These are phyloP conservation scores for Suhomyces bribrorum DNA, from an alignment of 1,139 yeast genomes.

Conservation along the genomic window DNA sequence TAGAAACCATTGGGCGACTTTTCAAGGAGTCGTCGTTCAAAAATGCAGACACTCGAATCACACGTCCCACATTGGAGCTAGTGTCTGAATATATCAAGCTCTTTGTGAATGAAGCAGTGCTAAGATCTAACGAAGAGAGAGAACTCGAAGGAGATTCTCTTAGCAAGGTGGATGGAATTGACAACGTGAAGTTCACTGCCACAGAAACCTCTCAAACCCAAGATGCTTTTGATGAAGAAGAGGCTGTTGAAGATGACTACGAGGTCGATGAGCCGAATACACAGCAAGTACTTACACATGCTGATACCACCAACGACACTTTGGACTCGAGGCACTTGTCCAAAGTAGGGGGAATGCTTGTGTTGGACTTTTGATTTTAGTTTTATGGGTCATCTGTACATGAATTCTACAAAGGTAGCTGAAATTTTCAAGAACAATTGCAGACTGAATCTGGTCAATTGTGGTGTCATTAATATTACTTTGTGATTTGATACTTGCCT, in stretches of 20 bases:
- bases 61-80: slow-evolving; percentile 49
- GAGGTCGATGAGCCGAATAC: slow-evolving; percentile 21
- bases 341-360: slow-evolving; percentile 54
- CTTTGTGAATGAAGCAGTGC: slow-evolving; percentile 64
- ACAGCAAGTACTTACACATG: slow-evolving; percentile 20
- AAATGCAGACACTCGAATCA: slow-evolving; percentile 48
- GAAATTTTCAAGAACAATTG: too few relatives aligned
- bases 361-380: slow-evolving; percentile 49
- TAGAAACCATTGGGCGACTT: slow-evolving; percentile 54
- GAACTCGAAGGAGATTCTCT: slow-evolving; percentile 31
- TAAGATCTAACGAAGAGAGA: slow-evolving; percentile 59
- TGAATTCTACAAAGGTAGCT: too few relatives aligned
- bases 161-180: slow-evolving; percentile 36
- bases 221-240: slow-evolving; percentile 13
- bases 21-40: slow-evolving; percentile 56
- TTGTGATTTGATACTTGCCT: slow-evolving; percentile 12
- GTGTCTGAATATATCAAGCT: slow-evolving; percentile 59
- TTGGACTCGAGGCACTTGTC: slow-evolving; percentile 55
- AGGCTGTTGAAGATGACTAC: slow-evolving; percentile 16
- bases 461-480: background rate
- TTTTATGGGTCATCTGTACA: too few relatives aligned
- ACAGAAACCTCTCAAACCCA: slow-evolving; percentile 3
- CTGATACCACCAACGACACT: slow-evolving; percentile 29
- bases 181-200: slow-evolving; percentile 20
- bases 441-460: too few relatives aligned